These are phyloP conservation scores for Candida peoriensis DNA, from an alignment of 805 yeast species.

Conservation along the genomic window DNA sequence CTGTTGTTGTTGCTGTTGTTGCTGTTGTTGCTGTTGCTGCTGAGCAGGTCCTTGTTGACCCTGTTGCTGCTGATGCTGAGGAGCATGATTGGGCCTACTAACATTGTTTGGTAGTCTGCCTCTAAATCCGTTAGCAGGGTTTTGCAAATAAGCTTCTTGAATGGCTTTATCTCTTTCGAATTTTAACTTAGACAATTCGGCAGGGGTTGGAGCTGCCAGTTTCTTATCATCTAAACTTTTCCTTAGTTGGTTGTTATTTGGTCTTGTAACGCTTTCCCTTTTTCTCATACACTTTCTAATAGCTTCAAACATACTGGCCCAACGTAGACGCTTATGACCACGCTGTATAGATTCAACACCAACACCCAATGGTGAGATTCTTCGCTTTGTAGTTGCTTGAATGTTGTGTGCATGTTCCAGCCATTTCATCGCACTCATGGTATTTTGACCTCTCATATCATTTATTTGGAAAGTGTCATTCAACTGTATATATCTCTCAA, in stretches of 20 bases:
- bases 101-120: slow-evolving; percentile 8
- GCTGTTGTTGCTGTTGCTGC: background rate
- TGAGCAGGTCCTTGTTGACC: slow-evolving; percentile 4
- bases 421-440: slow-evolving; percentile 86
- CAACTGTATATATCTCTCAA: slow-evolving; percentile 90
- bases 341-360: slow-evolving; percentile 88
- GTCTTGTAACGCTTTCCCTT: slow-evolving; percentile 71
- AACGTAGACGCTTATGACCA: slow-evolving; percentile 84
- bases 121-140: slow-evolving; percentile 20
- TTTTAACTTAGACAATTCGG: slow-evolving; percentile 78
- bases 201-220: slow-evolving; percentile 68
- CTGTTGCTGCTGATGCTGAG: too few relatives aligned
- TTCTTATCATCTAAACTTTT: slow-evolving; percentile 36
- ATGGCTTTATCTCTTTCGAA: slow-evolving; percentile 81
- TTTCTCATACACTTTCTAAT: slow-evolving; percentile 86
- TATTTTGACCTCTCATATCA: slow-evolving; percentile 84
- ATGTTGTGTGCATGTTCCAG: slow-evolving; percentile 85
- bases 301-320: slow-evolving; percentile 98
- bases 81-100: slow-evolving; percentile 4
- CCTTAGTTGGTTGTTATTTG: slow-evolving; percentile 41
- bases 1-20: background rate
- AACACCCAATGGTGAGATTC: slow-evolving; percentile 91
- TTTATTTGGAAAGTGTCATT: slow-evolving; percentile 81
- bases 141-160: slow-evolving; percentile 63
- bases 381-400: slow-evolving; percentile 80